Base-by-base conservation (phyloP, 208 protist genomes). In the Leishmania martiniquensis region DNA sequence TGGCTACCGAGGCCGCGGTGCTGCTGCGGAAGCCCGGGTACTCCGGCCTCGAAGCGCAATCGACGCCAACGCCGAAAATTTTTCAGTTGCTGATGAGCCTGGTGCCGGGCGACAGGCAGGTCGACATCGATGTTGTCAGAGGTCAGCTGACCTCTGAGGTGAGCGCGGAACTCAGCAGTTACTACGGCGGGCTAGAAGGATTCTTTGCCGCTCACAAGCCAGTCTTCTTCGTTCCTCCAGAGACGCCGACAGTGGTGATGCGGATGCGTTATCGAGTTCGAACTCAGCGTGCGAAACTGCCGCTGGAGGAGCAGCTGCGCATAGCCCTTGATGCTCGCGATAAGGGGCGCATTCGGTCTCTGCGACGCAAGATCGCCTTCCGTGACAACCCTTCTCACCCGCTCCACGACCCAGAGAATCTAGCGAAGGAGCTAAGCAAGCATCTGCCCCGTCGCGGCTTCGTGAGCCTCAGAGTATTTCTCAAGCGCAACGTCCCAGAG, bases 361-460 rank as follows among this genome's bases (percentile, higher is more conserved):
- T 98, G 29, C 91, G 95, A 7, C 90, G 95, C 6, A 89, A 88
- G 32, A 95, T 97, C n/a, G 90, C 91, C 67, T 95, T 98, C 65
- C 84, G 88, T 55, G 90, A 96, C 75, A 89, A 95, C 83, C 93
- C 95, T 3, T 88, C 89, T 1, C 89, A 97, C 81, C 91, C 95
- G 20, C 89, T 98, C 70, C 92, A 94, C 78, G 95, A 98, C 81
- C 95, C 90, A 10, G 95, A 96, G 66, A 96, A 96, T 75, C 87
- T 98, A n/a, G 93, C 91, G 12, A 90, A 89, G 51, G 92, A 96
- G 83, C 71, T 98, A 25, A 84, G 83, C 66, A 89, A 89, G 37
- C 86, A 93, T 70, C 85, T 98, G 25, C 95, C 95, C 12, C 86
- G 84, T 13, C 89, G 84, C 42, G 93, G 95, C 34, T 92, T 94